Evolutionary conservation across 2,329 filamentous ascomycete species (phyloP).

Genomic region (Trichoderma endophyticum): DNA sequence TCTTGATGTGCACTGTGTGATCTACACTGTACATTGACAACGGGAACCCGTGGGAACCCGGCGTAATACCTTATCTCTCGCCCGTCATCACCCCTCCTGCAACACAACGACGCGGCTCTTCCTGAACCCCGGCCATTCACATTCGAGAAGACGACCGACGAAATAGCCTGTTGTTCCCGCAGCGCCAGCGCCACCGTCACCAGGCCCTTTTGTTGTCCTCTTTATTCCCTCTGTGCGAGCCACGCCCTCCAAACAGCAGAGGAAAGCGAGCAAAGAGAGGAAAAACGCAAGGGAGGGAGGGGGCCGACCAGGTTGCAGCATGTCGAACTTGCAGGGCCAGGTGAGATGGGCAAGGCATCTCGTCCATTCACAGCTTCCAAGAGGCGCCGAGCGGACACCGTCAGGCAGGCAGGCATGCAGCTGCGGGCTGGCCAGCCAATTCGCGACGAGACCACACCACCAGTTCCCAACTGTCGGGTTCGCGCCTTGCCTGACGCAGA

Average conservation of each 20-base stretch:
- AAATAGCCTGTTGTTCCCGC: not conserved
- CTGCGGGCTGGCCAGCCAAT: not conserved
- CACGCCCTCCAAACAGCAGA: not conserved
- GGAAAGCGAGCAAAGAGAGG: not conserved
- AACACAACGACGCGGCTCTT: not conserved
- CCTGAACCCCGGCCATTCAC: not conserved
- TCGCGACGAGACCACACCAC: constrained; percentile 17
- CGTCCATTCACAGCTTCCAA: not conserved
- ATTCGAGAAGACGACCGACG: not conserved
- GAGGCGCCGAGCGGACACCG: constrained; percentile 3
- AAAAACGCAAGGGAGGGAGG: not conserved
- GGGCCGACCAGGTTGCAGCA: not conserved
- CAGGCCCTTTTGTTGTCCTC: not conserved
- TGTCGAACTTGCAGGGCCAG: not conserved
- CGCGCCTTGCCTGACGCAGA: constrained; percentile 13
- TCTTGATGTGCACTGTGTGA: not conserved
- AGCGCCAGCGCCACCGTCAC: not conserved
- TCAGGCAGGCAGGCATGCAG: constrained; percentile 7
- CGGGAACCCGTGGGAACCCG: not conserved
- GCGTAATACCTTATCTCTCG: not conserved
- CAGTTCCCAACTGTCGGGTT: constrained; percentile 18
- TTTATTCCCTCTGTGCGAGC: not conserved
- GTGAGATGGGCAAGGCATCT: not conserved
- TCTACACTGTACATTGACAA: not conserved
- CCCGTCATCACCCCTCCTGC: not conserved